Base-by-base conservation (phyloP, 179 eudicot genomes). In the Nepenthes alata region DNA sequence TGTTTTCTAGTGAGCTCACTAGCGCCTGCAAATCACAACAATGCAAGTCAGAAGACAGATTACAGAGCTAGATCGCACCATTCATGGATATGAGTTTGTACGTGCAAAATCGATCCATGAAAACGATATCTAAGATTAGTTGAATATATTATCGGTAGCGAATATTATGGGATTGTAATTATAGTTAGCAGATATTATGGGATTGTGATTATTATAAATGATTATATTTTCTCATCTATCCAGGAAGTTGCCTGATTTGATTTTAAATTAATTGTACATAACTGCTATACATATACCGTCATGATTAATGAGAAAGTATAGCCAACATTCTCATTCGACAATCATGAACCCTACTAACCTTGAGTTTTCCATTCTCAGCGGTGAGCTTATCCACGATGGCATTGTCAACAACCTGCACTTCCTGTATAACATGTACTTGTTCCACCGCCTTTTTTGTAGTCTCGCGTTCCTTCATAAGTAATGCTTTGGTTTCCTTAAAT, bases 391-490 rank as follows among this genome's bases (percentile, higher is more conserved):
- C 57, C 35, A 82, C 64, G 61, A 67, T 52, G 38, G 71, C 84
- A 70, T 71, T 82, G 77, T 91, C 90, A 65, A 91, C 58, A 53
- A 91, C 88, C 11, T 81, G 87, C 67, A 91, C 81, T 81, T 91
- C 97, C 72, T 85, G 85, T 66, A 91, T 65, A 57, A 85, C 78
- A 36, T 88, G 96, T 44, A 78, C 73, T 60, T 74, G 74, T 75
- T 90, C 90, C 52, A 80, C 79, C 39, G 76, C 86, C 65, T 62
- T 74, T 76, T 82, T 82, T 48, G 88, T 76, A 71, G 74, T 70
- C 74, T 82, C 91, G 1, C 81, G 83, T 74, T 91, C 96, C 75
- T 85, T 83, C 36, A 39, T 59, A 47, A 91, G 90, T 83, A 80
- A 67, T 61, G 78, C 85, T 72, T 85, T 85, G 37, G 96, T 78